Conservation (phyloP, 176 grass and related monocot species). For the Musa acuminata region DNA sequence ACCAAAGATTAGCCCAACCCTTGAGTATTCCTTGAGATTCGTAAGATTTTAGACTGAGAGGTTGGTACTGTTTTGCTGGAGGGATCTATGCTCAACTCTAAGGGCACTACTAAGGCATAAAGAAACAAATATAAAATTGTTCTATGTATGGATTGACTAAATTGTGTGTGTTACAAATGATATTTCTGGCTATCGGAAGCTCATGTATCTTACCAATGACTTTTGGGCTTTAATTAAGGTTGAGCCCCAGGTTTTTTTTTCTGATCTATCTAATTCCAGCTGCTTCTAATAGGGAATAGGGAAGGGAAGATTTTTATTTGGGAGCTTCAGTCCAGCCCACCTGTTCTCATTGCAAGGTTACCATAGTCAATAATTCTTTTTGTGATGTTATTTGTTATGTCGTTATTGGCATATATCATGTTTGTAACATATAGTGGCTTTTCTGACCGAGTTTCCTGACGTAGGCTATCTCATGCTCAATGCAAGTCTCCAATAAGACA, state of each 20-base stretch:
- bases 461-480: slow-evolving; percentile 51
- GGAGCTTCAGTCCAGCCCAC: slow-evolving; percentile 81
- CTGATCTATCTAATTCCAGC: slow-evolving; percentile 1
- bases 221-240: neutral
- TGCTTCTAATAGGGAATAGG: slow-evolving; percentile 54
- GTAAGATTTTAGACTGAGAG: too few relatives aligned
- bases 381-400: neutral
- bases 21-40: too few relatives aligned
- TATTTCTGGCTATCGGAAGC: neutral
- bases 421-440: slow-evolving; percentile 5
- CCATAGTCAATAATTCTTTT: neutral
- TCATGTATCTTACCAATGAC: neutral
- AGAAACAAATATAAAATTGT: too few relatives aligned
- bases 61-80: too few relatives aligned
- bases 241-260: neutral
- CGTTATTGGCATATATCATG: neutral
- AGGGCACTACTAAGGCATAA: too few relatives aligned
- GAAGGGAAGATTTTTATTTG: slow-evolving; percentile 91
- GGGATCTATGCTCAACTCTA: too few relatives aligned
- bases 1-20: too few relatives aligned
- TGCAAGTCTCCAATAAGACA: slow-evolving; percentile 78
- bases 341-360: slow-evolving; percentile 52
- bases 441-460: neutral
- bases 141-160: too few relatives aligned
- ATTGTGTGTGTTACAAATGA: too few relatives aligned